Base-by-base conservation (phyloP, 306 rosid species). In the Sphenostylis stenocarpa region DNA sequence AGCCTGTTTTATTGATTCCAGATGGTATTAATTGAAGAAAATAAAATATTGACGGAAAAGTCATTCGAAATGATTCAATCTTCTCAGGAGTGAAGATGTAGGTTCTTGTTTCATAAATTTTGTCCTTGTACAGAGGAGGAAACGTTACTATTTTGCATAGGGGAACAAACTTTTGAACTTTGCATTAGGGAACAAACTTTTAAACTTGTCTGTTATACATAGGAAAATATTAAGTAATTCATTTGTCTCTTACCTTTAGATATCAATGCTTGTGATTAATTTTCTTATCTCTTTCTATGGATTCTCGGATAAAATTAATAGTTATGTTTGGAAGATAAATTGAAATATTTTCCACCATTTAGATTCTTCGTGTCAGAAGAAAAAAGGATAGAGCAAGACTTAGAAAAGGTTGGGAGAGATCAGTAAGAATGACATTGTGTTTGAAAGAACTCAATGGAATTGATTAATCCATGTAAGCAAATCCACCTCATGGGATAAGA, bases 41-140 rank as follows among this genome's bases (percentile, higher is more conserved):
- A 15, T 51, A 76, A 52, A 53, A 47, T 76, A 26, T 72, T 57
- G 36, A 28, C n/a, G 16, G 58, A 41, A n/a, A 39, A 51, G 64
- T 31, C 45, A 26, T 34, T 81, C 29, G 53, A 47, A 47, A 61
- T 21, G 29, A 23, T 26, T 3, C 49, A 26, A 57, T 15, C 49
- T 45, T 67, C 12, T 23, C 3, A n/a, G 49, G 57, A 47, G 20
- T 49, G 43, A 65, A 58, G 65, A 55, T 55, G 26, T 36, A 36
- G 47, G 34, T 67, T 74, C 65, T 57, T 67, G 39, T 16, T 36
- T 45, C 57, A 57, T 34, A 67, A 47, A n/a, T 57, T 74, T 56
- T 64, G 34, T 5, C 33, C 73, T 73, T 10, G 53, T 47, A 33
- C 4, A 73, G 36, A 4, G 63, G 44, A 65, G 75, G 44, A 11